Base-by-base conservation (phyloP, 208 protist genomes). In the Phytomonas sp. region DNA sequence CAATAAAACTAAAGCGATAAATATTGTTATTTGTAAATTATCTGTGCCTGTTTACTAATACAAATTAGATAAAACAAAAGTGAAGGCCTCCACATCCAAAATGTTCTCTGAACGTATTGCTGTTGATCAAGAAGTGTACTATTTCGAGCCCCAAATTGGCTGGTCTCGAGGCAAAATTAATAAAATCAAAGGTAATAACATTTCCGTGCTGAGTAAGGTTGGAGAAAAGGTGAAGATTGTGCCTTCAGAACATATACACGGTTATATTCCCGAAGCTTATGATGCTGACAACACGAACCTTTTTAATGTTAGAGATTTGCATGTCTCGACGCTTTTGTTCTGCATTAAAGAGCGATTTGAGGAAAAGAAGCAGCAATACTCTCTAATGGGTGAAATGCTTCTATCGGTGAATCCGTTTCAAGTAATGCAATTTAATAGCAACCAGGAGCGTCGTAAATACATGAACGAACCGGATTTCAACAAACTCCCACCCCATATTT, bases 361-460 rank as follows among this genome's bases (percentile, higher is more conserved):
- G 73, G 37, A 91, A 33, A 59, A 88, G 32, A 65, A 93, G 69
- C 68, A 86, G 75, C 91, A 97, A 79, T 95, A 95, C 78, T 94
- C 88, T 8, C 75, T 96, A 49, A 96, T 97, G 84, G 95, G 91
- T 10, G 87, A 94, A 72, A 97, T 98, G 77, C 77, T 98, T 36
- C 79, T 97, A 31, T 96, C 93, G 26, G 82, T 98, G 33, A 98
- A 98, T 78, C 94, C 95, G 19, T 98, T 97, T 73, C 83, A 83
- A 36, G 60, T 78, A 45, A 91, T 97, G 84, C 40, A 68, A 6
- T 91, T 92, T 74, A 97, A 97, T 81, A 70, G 70, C 45, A 81
- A 86, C 26, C 71, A 93, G 66, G 80, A 87, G 69, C 89, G 93
- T 45, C 75, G 84, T 61, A 67, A 78, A 64, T 96, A 98, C 77